phyloP scores from a whole-genome alignment of 495 filamentous ascomycete genomes.

The Xylaria nigripes region DNA sequence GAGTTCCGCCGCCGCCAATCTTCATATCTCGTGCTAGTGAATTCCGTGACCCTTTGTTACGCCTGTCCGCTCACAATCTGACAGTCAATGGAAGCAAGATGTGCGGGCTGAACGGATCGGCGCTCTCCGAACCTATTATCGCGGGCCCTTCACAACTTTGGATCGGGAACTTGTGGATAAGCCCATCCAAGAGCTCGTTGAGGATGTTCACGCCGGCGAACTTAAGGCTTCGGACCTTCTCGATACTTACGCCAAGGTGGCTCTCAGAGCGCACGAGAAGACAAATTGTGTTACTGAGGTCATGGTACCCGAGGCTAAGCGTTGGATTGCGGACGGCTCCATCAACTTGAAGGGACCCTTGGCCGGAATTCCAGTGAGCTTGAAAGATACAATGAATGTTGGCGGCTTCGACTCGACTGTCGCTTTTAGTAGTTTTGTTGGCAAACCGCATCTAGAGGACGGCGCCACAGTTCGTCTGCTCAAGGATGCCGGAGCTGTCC shows the following conservation, averaged over 20 bases:
- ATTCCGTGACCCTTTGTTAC: neutral
- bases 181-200: slow-evolving; percentile 69
- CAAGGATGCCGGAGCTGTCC: slow-evolving; percentile 91
- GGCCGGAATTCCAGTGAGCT: slow-evolving; percentile 78
- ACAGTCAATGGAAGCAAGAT: slow-evolving; percentile 69
- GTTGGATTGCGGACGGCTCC: slow-evolving; percentile 52
- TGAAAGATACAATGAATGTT: slow-evolving; percentile 85
- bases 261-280: slow-evolving; percentile 72
- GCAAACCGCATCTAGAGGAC: slow-evolving; percentile 57
- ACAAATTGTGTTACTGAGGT: slow-evolving; percentile 93
- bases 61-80: slow-evolving; percentile 5
- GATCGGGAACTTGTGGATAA: slow-evolving; percentile 62
- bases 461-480: slow-evolving; percentile 68
- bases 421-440: slow-evolving; percentile 67
- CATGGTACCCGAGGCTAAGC: slow-evolving; percentile 69
- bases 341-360: slow-evolving; percentile 76
- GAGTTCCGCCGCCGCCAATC: slow-evolving; percentile 4
- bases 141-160: slow-evolving; percentile 45
- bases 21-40: neutral
- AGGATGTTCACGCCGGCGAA: slow-evolving; percentile 62
- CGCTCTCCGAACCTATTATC: slow-evolving; percentile 55
- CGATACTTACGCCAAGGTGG: slow-evolving; percentile 81
- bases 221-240: slow-evolving; percentile 66
- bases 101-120: slow-evolving; percentile 63
- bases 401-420: slow-evolving; percentile 81